phyloP scores from a whole-genome alignment of 495 filamentous ascomycete genomes.

The Ascodesmis nigricans region DNA sequence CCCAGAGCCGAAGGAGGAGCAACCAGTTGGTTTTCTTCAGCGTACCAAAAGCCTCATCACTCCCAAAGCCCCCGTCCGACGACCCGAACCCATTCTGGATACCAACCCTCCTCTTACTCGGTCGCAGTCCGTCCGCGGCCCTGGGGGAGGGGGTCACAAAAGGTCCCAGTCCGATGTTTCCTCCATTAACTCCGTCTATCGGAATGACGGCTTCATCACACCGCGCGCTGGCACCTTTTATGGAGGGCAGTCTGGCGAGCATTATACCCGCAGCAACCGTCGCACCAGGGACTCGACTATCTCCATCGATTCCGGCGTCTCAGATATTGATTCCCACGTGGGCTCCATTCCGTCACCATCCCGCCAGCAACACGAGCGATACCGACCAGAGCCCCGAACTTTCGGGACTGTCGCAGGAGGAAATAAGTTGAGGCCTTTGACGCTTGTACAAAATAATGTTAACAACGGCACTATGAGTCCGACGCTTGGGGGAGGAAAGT shows the following conservation, averaged over 20 bases:
- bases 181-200: slow-evolving; percentile 12
- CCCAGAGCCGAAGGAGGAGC: slow-evolving; percentile 41
- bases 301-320: slow-evolving; percentile 2
- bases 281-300: slow-evolving; percentile 10
- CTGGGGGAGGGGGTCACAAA: slow-evolving; percentile 20
- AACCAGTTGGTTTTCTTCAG: slow-evolving; percentile 36
- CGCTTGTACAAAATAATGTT: slow-evolving; percentile 53
- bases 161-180: slow-evolving; percentile 17
- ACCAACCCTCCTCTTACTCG: slow-evolving; percentile 26
- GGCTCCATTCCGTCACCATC: slow-evolving; percentile 8
- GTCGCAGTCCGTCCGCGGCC: slow-evolving; percentile 18
- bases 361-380: too few species aligned
- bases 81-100: slow-evolving; percentile 40
- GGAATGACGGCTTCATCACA: slow-evolving; percentile 17
- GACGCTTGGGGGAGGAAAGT: slow-evolving; percentile 13
- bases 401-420: slow-evolving; percentile 35
- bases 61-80: slow-evolving; percentile 32
- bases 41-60: slow-evolving; percentile 38
- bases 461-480: slow-evolving; percentile 14
- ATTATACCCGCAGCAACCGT: slow-evolving; percentile 9
- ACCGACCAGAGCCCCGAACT: too few species aligned
- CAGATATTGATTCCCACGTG: neutral
- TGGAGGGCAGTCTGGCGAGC: slow-evolving; percentile 7
- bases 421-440: slow-evolving; percentile 61
- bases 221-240: slow-evolving; percentile 16